A percentile compares a stretch with the other conserved stretches of the same genome.
These are phyloP conservation scores for Oryza glumipatula DNA, from an alignment of 176 grass and related monocot genomes.

Conservation along the genomic window DNA sequence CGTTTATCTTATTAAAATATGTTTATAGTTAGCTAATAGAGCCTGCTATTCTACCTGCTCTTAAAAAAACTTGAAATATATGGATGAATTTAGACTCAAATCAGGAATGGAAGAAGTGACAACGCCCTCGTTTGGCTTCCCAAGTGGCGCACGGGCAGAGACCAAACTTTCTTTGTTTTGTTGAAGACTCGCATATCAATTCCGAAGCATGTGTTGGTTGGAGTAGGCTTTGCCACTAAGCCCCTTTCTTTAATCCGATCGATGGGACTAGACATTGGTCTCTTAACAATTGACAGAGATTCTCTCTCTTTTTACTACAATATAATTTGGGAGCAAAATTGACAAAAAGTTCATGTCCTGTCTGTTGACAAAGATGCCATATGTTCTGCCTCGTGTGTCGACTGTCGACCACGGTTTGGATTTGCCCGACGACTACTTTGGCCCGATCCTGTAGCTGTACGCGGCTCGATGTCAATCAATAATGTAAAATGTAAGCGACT, in stretches of 20 bases:
- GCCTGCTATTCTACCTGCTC: no score
- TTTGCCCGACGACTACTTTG: neutral
- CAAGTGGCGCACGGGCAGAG: neutral
- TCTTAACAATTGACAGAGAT: neutral
- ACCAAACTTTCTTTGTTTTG: neutral
- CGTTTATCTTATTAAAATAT: no score
- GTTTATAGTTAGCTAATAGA: no score
- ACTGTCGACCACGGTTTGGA: neutral
- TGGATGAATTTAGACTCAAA: no score
- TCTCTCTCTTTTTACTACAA: neutral
- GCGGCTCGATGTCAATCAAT: neutral
- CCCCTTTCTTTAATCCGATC: slow-evolving; percentile 19
- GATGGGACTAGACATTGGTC: slow-evolving; percentile 33
- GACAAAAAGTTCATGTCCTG: slow-evolving; percentile 6
- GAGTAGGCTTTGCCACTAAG: neutral
- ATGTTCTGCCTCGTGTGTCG: neutral
- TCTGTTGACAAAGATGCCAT: slow-evolving; percentile 38
- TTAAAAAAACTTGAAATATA: no score
- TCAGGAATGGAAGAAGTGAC: no score
- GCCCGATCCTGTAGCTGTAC: neutral
- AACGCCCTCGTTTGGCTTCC: no score
- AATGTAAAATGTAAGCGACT: neutral
- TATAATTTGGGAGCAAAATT: neutral
- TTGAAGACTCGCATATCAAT: no score
- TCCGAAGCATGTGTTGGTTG: slow-evolving; percentile 17